Evolutionary conservation across 2,329 filamentous ascomycete species (phyloP), one percentile per base, ranked within the genome.

Genomic region (Penicillium sp.): DNA sequence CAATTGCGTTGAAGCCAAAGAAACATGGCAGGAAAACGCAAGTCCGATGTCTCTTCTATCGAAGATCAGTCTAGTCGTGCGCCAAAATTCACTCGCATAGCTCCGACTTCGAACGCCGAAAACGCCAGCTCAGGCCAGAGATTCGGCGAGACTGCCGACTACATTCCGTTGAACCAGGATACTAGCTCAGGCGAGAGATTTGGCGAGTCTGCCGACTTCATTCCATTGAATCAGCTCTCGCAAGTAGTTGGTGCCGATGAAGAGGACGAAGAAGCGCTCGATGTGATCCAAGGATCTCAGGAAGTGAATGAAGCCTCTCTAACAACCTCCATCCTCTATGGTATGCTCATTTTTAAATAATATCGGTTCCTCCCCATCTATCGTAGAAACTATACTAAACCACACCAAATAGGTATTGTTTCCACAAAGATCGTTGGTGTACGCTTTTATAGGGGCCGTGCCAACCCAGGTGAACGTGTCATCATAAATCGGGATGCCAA

Each of bases 381-480:
- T 25, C 1, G 35, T 43, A 37, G 1, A 27, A 29, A 6, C 6
- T 7, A 23, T n/a, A 43, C 37, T 65, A 43, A 62, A 35, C 12
- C 50, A 6, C 8, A 38, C 10, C 17, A 2, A 9, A 55, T 23
- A 73, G 78, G 75, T 4, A 66, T 67, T 38, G 57, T 84, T 19
- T 67, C 78, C 19, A 79, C 78, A 19, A 86, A 86, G 55, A 84
- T 87, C 50, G 85, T 88, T 2, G 86, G 85, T 2, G 74, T 82
- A 68, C 66, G 81, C 77, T 89, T 84, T 69, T 90, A 91, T 70
- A 74, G 73, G 54, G 88, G 88, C 1, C 78, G 81, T 62, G 87
- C 87, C 15, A 86, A 81, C 8, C 65, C 78, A 2, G 86, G 86
- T 25, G 88, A 91, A 69, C 78, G 82, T 53, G 85, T 90, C 2